phyloP scores from a whole-genome alignment of 164 flowering plant species.

The Umbilicus rupestris region DNA sequence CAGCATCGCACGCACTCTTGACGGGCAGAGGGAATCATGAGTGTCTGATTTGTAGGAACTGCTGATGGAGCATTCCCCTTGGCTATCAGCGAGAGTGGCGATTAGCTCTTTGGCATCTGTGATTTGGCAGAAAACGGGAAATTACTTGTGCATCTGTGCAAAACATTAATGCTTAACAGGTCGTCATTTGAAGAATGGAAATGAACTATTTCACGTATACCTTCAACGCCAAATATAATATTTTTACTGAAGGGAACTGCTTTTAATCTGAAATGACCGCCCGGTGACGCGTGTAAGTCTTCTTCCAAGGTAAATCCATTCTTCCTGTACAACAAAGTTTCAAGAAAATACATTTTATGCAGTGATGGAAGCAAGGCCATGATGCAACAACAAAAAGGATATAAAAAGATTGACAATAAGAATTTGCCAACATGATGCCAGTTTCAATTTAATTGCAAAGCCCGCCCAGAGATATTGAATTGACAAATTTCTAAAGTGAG shows the following conservation, averaged over 20 bases:
- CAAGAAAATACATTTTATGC: background rate
- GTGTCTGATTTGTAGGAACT: constrained; percentile 73
- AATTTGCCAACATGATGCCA: background rate
- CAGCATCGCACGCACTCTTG: constrained; percentile 92
- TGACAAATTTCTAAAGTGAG: background rate
- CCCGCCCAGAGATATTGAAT: background rate
- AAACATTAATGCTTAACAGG: background rate
- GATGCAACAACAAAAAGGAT: background rate
- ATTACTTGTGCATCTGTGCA: background rate
- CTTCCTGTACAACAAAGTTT: constrained; percentile 41
- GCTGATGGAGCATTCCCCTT: constrained; percentile 73
- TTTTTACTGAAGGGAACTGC: constrained; percentile 97
- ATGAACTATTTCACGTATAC: constrained; percentile 23
- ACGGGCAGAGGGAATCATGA: constrained; percentile 73
- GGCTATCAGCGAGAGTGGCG: constrained; percentile 73
- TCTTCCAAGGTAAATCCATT: constrained; percentile 89
- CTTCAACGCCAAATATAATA: constrained; percentile 88
- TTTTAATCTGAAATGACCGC: constrained; percentile 57
- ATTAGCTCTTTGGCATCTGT: constrained; percentile 93
- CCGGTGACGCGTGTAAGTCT: constrained; percentile 70
- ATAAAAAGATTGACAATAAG: background rate
- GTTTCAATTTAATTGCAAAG: background rate
- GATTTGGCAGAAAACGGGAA: background rate
- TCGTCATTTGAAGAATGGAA: background rate
- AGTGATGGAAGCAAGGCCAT: background rate